Evolutionary conservation across 306 rosid genomes (phyloP), one percentile per base, ranked within the genome.

Genomic region (Rosa chinensis): DNA sequence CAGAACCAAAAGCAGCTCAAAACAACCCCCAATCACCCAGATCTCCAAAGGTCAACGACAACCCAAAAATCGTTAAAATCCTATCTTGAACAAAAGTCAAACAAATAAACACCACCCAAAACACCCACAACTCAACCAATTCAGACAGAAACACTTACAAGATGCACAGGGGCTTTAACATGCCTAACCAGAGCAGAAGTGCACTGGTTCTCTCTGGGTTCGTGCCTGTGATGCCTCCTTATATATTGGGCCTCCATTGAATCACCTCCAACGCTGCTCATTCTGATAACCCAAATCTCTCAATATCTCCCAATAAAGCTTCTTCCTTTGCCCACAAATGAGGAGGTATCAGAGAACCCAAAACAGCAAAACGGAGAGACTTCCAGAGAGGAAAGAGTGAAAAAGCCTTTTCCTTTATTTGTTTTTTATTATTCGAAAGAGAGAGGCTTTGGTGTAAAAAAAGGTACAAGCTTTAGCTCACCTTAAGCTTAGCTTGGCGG

Each of bases 151-250:
- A 58, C 9, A 85, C 89, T 77, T 77, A 96, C 99, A 73, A 96
- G 96, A 6, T 89, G 94, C 80, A 89, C 89, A 35, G 98, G 99
- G 18, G 99, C 98, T 69, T 78, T 92, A 82, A 96, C 86, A 85
- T 91, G 97, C 85, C 87, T 93, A 47, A 93, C 93, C 47, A 96
- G 82, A 10, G 96, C 91, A n/a, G 99, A 90, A 45, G 98, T 84
- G 84, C 99, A 93, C 92, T 96, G 99, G 35, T 84, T 88, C 23
- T 88, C 92, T 74, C 84, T 86, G 39, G 89, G 87, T 13, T 90
- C 90, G 69, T 96, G 99, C 75, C 23, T 87, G 89, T 96, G 99
- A 82, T 96, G 96, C 80, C 91, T 91, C 53, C 88, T 85, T 83
- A 96, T 90, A 90, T 86, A 88, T 85, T 93, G 94, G n/a, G 87